Evolutionary conservation across 2,329 filamentous ascomycete genomes (phyloP).

Genomic region (Xylaria sp.): DNA sequence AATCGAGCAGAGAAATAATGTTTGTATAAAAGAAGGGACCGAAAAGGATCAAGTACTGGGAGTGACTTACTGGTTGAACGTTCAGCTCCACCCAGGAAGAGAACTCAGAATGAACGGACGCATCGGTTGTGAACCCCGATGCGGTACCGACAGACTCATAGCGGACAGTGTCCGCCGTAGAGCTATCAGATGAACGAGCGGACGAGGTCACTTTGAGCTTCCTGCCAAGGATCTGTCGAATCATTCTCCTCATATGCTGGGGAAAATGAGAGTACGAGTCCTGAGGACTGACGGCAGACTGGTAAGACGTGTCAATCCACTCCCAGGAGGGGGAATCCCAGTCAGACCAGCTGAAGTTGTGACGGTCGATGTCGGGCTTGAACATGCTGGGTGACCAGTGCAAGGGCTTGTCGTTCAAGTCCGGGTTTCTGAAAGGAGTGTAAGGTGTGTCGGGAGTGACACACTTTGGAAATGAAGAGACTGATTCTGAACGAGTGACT

Average conservation of each 20-base stretch:
- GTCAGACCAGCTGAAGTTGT: slow-evolving; percentile 25
- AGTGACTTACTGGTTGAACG: slow-evolving; percentile 6
- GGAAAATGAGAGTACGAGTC: slow-evolving; percentile 8
- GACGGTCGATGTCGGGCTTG: slow-evolving; percentile 18
- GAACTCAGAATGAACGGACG: slow-evolving; percentile 7
- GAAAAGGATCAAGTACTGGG: too few species aligned
- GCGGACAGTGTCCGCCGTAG: slow-evolving; percentile 10
- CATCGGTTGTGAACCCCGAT: slow-evolving; percentile 2
- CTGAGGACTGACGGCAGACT: slow-evolving; percentile 11
- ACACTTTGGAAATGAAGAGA: too few species aligned
- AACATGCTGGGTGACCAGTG: slow-evolving; percentile 24
- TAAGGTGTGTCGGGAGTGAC: too few species aligned
- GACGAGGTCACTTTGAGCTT: neutral
- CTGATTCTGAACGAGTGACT: too few species aligned
- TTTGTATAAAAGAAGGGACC: too few species aligned
- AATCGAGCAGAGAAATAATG: too few species aligned
- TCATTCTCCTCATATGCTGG: slow-evolving; percentile 2
- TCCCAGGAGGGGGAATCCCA: slow-evolving; percentile 24
- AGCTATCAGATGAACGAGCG: neutral
- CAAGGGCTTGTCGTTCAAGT: slow-evolving; percentile 15
- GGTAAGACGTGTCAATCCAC: slow-evolving; percentile 19
- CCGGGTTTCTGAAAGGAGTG: slow-evolving; percentile 21
- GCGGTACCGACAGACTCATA: slow-evolving; percentile 4
- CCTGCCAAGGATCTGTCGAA: slow-evolving; percentile 9
- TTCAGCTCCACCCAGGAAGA: slow-evolving; percentile 17